Base-by-base conservation (phyloP, 495 filamentous ascomycete genomes). In the Penicillium pancosmium region DNA sequence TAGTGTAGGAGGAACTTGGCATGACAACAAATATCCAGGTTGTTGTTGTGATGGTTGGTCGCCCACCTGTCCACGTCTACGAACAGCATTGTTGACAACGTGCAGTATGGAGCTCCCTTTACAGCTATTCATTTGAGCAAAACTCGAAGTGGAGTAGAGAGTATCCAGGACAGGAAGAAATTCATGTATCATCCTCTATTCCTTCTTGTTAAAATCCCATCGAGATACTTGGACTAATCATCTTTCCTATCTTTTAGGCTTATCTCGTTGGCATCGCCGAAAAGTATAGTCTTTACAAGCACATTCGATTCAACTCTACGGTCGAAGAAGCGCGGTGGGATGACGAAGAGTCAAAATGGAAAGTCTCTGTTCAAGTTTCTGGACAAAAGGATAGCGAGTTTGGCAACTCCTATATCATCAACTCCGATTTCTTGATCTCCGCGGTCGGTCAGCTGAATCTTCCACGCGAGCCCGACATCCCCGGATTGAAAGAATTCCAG, bases 111-210 rank as follows among this genome's bases (percentile, higher is more conserved):
- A 80, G 78, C 50, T 50, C 71, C 1, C 61, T 83, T 11, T 91
- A 89, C 68, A 87, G 84, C 57, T 89, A 84, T 64, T 82, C 83
- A 5, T 90, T 89, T 59, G 86, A 86, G 31, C 85, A 86, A 12
- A 86, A 86, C 27, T 75, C 84, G 10, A 69, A 80, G 63, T 90
- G 88, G 86, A 81, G 84, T 5, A 72, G 82, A 31, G 80, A 87
- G 40, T 88, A 88, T 62, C 82, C 87, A 0, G 84, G 85, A 0
- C 85, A 87, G 54, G 77, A 78, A 49, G 87, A 89, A 64, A 84
- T 89, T 25, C 27, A 43, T 21, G 52, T 60, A n/a, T 52, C 46
- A 7, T 9, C 5, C 16, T 18, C 41, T 38, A 53, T 43, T 34
- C 12, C 16, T 12, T 21, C 16, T 13, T 23, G 23, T 23, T 3